Conservation (phyloP, 208 protist genomes). For the Trypanosoma mega region DNA sequence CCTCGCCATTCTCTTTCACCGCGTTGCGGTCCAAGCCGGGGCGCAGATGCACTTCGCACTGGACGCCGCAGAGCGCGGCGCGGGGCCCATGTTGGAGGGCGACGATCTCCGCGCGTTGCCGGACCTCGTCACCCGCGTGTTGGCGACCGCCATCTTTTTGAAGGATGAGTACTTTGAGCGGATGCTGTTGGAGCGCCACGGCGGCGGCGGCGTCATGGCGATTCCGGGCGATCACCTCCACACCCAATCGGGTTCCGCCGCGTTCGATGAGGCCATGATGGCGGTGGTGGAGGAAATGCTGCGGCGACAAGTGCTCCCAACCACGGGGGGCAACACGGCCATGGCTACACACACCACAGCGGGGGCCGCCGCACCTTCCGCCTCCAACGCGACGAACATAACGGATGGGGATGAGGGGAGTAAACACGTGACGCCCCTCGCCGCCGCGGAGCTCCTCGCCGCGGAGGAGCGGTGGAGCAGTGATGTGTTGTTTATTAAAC, state of each 20-base stretch:
- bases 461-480: conserved; percentile 71
- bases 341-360: too few species aligned
- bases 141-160: conserved; percentile 59
- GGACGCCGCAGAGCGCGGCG: conserved; percentile 5
- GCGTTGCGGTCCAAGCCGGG: conserved; percentile 22
- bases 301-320: conserved; percentile 20
- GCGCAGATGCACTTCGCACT: conserved; percentile 20
- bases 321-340: too few species aligned
- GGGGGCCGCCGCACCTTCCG: too few species aligned
- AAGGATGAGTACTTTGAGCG: conserved; percentile 90
- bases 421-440: conserved; percentile 19
- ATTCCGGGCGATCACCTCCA: conserved; percentile 36
- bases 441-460: conserved; percentile 50
- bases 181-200: conserved; percentile 63
- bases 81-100: neutral
- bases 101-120: conserved; percentile 27
- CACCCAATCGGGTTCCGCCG: conserved; percentile 61
- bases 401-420: conserved; percentile 7
- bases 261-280: conserved; percentile 79
- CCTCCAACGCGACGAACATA: too few species aligned
- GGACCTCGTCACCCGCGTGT: conserved; percentile 63
- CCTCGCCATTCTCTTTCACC: conserved; percentile 27
- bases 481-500: conserved; percentile 64
- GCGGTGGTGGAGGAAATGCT: conserved; percentile 67
- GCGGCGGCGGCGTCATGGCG: neutral